These are phyloP conservation scores for Ogataea wickerhamii DNA, from an alignment of 805 yeast species.

Conservation along the genomic window DNA sequence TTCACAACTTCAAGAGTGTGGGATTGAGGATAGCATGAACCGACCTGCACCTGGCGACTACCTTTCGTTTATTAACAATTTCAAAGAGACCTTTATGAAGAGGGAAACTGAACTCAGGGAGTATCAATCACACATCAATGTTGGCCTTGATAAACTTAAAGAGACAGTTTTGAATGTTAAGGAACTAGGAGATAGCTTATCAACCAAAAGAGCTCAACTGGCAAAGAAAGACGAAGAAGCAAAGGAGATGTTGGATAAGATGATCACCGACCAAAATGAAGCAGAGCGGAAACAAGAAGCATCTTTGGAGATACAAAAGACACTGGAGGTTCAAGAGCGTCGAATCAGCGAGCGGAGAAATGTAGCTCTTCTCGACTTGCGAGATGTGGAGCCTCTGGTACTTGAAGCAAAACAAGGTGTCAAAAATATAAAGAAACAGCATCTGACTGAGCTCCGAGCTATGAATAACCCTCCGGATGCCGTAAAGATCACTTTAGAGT, in stretches of 20 bases:
- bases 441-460: conserved; percentile 81
- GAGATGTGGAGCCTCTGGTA: conserved; percentile 78
- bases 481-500: conserved; percentile 79
- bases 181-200: conserved; percentile 50
- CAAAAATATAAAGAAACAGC: conserved; percentile 89
- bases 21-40: not conserved
- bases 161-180: conserved; percentile 76
- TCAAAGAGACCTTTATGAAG: conserved; percentile 38
- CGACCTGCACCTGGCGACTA: conserved; percentile 51
- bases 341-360: conserved; percentile 53
- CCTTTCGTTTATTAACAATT: conserved; percentile 45
- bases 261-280: conserved; percentile 83
- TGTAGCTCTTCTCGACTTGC: conserved; percentile 60
- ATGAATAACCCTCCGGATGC: conserved; percentile 90
- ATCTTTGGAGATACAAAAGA: conserved; percentile 68
- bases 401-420: conserved; percentile 84
- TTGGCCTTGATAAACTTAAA: conserved; percentile 69
- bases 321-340: conserved; percentile 62
- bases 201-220: conserved; percentile 49
- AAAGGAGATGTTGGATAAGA: conserved; percentile 60
- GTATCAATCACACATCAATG: conserved; percentile 65
- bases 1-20: conserved; percentile 10
- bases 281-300: conserved; percentile 90
- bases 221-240: conserved; percentile 64
- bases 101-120: conserved; percentile 53